Evolutionary conservation across 768 basidiomycete species (phyloP).

Genomic region (Fistulinella prunicolor): DNA sequence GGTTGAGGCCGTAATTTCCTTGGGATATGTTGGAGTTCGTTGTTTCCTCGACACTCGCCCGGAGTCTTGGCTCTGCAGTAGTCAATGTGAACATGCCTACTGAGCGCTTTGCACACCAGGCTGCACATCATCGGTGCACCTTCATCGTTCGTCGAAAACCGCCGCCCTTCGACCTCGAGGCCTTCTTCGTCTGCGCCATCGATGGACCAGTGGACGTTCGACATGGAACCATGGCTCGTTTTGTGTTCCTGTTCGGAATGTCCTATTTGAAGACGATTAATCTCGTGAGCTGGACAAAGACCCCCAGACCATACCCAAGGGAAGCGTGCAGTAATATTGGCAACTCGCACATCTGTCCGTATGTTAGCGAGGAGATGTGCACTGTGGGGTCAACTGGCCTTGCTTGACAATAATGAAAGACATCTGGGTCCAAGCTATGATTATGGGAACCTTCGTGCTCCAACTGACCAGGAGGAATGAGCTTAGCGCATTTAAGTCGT

Average conservation of each 20-base stretch:
- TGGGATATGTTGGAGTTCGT: conserved; percentile 45
- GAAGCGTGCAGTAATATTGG: conserved; percentile 56
- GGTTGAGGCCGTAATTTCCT: conserved; percentile 43
- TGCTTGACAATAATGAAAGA: conserved; percentile 53
- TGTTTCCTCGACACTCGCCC: conserved; percentile 35
- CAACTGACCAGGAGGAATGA: conserved; percentile 40
- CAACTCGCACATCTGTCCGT: conserved; percentile 47
- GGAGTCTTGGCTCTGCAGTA: conserved; percentile 44
- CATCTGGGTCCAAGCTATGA: conserved; percentile 41
- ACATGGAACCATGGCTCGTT: conserved; percentile 62
- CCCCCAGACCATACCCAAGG: conserved; percentile 37
- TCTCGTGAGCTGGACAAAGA: not conserved
- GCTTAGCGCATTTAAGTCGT: conserved; percentile 48
- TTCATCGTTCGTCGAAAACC: conserved; percentile 49
- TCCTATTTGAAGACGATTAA: conserved; percentile 30
- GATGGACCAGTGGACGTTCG: conserved; percentile 51
- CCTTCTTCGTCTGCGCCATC: conserved; percentile 47
- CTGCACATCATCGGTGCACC: conserved; percentile 65
- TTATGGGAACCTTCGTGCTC: conserved; percentile 47
- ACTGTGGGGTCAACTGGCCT: conserved; percentile 29
- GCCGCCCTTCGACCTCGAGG: conserved; percentile 51
- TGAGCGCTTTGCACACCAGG: conserved; percentile 48
- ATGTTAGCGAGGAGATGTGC: conserved; percentile 2
- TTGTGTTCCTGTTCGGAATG: conserved; percentile 58
- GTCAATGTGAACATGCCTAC: conserved; percentile 54